phyloP scores from a whole-genome alignment of 2,329 filamentous ascomycete species.

The Bertia moriformis region DNA sequence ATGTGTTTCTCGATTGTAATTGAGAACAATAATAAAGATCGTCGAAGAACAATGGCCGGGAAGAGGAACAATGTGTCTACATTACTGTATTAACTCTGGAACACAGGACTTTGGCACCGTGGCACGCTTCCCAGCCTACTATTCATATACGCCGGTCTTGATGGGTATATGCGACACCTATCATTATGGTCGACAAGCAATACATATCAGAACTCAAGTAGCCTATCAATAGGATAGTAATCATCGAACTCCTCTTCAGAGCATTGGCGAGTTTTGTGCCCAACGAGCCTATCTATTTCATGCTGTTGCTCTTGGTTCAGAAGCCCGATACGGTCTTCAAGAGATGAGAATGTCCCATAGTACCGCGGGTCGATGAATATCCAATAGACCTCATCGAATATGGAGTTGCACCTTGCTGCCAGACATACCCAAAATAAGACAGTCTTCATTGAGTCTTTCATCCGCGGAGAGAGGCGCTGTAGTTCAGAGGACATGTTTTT shows the following conservation, averaged over 20 bases:
- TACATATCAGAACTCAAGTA: not conserved
- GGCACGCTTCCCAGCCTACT: no score
- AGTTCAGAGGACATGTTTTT: slow-evolving; percentile 5
- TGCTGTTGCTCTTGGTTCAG: not conserved
- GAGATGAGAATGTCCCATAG: slow-evolving; percentile 6
- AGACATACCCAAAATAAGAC: slow-evolving; percentile 13
- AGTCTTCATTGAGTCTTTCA: slow-evolving; percentile 10
- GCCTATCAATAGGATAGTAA: not conserved
- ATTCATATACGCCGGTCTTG: no score
- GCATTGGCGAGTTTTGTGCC: not conserved
- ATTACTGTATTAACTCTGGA: no score
- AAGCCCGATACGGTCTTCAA: not conserved
- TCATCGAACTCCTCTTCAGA: not conserved
- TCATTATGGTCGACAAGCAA: no score
- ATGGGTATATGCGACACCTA: no score
- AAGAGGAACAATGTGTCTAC: no score
- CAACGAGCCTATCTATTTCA: not conserved
- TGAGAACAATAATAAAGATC: no score
- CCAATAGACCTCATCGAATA: slow-evolving; percentile 16
- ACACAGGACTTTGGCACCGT: no score
- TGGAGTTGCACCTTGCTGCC: slow-evolving; percentile 9
- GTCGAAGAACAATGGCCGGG: no score
- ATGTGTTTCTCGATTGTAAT: no score
- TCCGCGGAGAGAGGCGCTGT: slow-evolving; percentile 9
- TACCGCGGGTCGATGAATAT: slow-evolving; percentile 10